Conservation (phyloP, 352 stramenopile species). For the Phytophthora europaea region DNA sequence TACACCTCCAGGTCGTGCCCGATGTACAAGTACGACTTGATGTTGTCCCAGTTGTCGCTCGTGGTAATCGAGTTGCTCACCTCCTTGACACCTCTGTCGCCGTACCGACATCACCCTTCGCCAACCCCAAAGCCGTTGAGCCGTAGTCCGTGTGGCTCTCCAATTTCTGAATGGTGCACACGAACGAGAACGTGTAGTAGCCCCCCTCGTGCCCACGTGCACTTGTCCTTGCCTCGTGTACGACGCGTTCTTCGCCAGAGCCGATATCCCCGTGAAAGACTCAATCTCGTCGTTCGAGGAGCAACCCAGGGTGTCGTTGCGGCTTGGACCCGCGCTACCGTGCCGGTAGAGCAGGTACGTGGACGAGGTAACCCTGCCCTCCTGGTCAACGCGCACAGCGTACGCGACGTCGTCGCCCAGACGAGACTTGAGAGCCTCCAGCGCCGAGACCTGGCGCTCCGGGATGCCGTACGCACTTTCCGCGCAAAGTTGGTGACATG, state of each 20-base stretch:
- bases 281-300: slow-evolving; percentile 33
- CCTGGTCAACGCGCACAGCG: no score
- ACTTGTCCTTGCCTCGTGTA: slow-evolving; percentile 44
- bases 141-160: slow-evolving; percentile 43
- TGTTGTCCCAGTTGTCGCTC: slow-evolving; percentile 43
- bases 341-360: slow-evolving; percentile 34
- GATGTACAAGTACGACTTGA: slow-evolving; percentile 43
- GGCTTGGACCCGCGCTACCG: slow-evolving; percentile 29
- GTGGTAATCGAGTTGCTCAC: slow-evolving; percentile 46
- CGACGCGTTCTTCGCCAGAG: slow-evolving; percentile 27
- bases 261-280: slow-evolving; percentile 41
- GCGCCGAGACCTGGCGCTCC: no score
- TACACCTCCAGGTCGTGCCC: slow-evolving; percentile 36
- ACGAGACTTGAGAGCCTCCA: no score
- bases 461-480: no score
- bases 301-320: slow-evolving; percentile 26
- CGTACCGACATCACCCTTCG: slow-evolving; percentile 36
- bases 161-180: slow-evolving; percentile 35
- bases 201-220: slow-evolving; percentile 32
- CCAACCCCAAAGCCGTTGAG: slow-evolving; percentile 31
- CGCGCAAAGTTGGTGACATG: no score
- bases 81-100: slow-evolving; percentile 36
- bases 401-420: no score
- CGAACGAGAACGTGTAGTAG: slow-evolving; percentile 44
- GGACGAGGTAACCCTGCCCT: no score